A percentile compares a stretch with the other conserved stretches of the same genome.
Conservation (phyloP, 2,329 filamentous ascomycete species). For the Phaeophleospora eucalypticola region DNA sequence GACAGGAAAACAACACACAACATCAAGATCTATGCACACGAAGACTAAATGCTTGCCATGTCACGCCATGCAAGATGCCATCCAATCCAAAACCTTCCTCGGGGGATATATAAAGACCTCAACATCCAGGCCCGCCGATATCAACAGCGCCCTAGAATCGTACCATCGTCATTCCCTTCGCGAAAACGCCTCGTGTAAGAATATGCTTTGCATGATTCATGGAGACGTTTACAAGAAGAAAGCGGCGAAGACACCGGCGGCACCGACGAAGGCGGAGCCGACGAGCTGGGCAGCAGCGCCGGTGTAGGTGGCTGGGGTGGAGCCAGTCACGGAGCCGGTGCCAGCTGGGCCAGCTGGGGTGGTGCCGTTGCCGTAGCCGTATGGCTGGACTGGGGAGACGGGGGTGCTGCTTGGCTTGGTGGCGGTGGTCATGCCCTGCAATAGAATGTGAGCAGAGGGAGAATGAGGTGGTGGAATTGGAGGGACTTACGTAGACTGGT, state of each 20-base stretch:
- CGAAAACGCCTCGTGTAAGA: not conserved
- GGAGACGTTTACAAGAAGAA: constrained; percentile 18
- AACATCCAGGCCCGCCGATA: too few relatives aligned
- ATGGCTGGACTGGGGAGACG: constrained; percentile 10
- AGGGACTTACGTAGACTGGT: not conserved
- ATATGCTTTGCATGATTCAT: not conserved
- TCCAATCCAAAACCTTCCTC: too few relatives aligned
- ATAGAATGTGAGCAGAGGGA: not conserved
- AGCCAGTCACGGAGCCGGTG: constrained; percentile 6
- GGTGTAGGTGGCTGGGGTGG: constrained; percentile 18
- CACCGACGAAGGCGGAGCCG: constrained; percentile 16
- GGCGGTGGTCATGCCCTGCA: constrained; percentile 1
- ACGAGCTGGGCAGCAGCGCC: constrained; percentile 17
- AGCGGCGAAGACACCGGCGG: constrained; percentile 18
- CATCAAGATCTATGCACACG: too few relatives aligned
- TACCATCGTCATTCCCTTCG: not conserved
- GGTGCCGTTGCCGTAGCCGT: constrained; percentile 15
- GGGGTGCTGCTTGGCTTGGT: constrained; percentile 4
- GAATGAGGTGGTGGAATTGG: not conserved
- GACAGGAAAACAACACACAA: too few relatives aligned
- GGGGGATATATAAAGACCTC: too few relatives aligned
- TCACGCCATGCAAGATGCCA: too few relatives aligned
- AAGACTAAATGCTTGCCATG: too few relatives aligned
- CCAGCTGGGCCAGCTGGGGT: constrained; percentile 11
- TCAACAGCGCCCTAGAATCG: too few relatives aligned